phyloP scores from a whole-genome alignment of 768 basidiomycete species.

The Daedalea quercina region DNA sequence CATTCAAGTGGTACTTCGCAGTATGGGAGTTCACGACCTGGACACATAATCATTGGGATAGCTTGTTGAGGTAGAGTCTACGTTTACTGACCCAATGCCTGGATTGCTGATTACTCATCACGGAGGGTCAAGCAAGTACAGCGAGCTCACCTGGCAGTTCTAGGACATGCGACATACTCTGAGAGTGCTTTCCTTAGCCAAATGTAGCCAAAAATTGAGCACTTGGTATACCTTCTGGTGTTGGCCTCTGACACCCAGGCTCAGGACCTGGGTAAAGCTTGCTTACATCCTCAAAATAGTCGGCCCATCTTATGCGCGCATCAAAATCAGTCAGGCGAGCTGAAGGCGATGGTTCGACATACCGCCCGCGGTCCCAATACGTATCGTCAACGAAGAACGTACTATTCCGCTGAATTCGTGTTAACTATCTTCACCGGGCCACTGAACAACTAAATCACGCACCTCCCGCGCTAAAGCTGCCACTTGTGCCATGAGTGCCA shows the following conservation, averaged over 20 bases:
- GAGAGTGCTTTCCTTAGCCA: slow-evolving; percentile 3
- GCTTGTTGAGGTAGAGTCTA: neutral
- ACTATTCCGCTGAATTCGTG: slow-evolving; percentile 40
- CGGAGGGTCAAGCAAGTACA: neutral
- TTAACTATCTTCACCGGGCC: neutral
- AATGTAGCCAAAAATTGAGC: neutral
- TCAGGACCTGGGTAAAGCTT: slow-evolving; percentile 54
- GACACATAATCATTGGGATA: neutral
- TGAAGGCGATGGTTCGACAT: slow-evolving; percentile 13
- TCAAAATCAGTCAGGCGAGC: too few relatives aligned
- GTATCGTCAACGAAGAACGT: slow-evolving; percentile 68
- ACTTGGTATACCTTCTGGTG: slow-evolving; percentile 46
- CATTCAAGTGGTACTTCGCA: slow-evolving; percentile 57
- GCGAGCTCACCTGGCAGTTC: slow-evolving; percentile 50
- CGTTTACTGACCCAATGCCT: slow-evolving; percentile 57
- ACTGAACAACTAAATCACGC: slow-evolving; percentile 9
- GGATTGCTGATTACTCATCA: neutral
- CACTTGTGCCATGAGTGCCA: slow-evolving; percentile 61
- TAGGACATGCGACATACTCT: slow-evolving; percentile 73
- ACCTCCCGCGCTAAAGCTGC: slow-evolving; percentile 66
- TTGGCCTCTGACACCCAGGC: slow-evolving; percentile 55
- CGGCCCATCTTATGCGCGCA: slow-evolving; percentile 45
- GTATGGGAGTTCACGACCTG: slow-evolving; percentile 61
- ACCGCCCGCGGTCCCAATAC: slow-evolving; percentile 72
- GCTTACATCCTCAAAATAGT: slow-evolving; percentile 55